These are phyloP conservation scores for Alternaria ethzedia DNA, from an alignment of 2,329 filamentous ascomycete species.

Conservation along the genomic window DNA sequence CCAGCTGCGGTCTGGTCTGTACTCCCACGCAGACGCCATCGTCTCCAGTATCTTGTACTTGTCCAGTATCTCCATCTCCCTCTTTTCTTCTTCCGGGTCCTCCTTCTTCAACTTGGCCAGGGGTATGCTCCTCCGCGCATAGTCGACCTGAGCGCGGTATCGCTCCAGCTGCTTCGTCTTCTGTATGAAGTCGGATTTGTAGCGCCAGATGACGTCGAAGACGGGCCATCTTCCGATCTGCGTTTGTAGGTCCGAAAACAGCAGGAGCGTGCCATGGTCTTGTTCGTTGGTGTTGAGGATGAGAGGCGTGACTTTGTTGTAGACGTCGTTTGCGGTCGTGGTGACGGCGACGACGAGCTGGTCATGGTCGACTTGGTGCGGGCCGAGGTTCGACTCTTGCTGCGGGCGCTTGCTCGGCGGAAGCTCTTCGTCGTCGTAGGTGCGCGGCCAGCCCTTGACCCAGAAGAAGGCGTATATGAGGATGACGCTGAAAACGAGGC, in stretches of 20 bases:
- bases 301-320: conserved; percentile 58
- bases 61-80: conserved; percentile 31
- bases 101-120: conserved; percentile 26
- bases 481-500: conserved; percentile 25
- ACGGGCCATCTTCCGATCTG: conserved; percentile 42
- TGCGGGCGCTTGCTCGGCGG: conserved; percentile 27
- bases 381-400: conserved; percentile 19
- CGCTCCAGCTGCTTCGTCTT: conserved; percentile 44
- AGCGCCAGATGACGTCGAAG: conserved; percentile 46
- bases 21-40: conserved; percentile 43
- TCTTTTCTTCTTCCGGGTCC: conserved; percentile 28
- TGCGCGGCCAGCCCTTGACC: conserved; percentile 41
- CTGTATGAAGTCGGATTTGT: conserved; percentile 35
- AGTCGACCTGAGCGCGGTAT: conserved; percentile 44
- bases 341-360: conserved; percentile 60
- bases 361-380: conserved; percentile 28
- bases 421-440: conserved; percentile 43
- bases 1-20: conserved; percentile 60
- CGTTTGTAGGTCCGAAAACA: conserved; percentile 50
- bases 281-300: conserved; percentile 32
- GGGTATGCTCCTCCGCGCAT: conserved; percentile 38
- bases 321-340: conserved; percentile 63
- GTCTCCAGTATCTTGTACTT: conserved; percentile 51
- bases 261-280: conserved; percentile 44
- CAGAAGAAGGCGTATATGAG: conserved; percentile 38